Conservation (phyloP, 257 asterid genomes). For the Jasminum sambac region DNA sequence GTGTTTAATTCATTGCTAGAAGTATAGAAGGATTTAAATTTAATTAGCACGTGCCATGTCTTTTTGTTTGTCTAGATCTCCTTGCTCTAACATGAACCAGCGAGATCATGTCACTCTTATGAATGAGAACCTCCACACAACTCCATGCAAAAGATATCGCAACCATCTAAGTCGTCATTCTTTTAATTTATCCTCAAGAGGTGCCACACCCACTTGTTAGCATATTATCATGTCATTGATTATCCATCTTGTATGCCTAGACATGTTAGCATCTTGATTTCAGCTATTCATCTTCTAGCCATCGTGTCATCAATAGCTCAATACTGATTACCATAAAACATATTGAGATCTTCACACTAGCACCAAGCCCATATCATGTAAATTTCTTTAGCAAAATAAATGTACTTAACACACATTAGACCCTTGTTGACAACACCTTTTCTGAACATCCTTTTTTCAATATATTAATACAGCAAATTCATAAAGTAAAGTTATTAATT, state of each 20-base stretch:
- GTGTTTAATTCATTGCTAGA: not conserved
- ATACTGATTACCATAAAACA: not conserved
- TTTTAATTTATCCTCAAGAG: not conserved
- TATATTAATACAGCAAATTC: not conserved
- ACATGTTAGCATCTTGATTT: not conserved
- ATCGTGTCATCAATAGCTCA: not conserved
- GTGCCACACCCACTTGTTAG: not conserved
- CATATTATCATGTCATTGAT: not conserved
- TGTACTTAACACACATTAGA: too few species aligned
- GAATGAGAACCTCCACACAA: not conserved
- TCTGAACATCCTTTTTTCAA: too few species aligned
- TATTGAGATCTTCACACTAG: not conserved
- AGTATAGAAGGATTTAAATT: not conserved
- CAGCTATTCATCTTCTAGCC: not conserved
- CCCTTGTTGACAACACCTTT: too few species aligned
- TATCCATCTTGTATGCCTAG: not conserved
- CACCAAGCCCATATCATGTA: too few species aligned
- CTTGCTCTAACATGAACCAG: not conserved
- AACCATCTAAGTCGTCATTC: not conserved
- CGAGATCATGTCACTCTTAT: not conserved
- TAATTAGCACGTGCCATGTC: not conserved
- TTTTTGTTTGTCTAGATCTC: not conserved
- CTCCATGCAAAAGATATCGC: not conserved
- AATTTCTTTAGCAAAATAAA: too few species aligned
- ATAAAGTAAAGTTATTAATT: not conserved